Percentiles rank a stretch among this genome's conserved stretches.
Evolutionary conservation across 1,139 yeast species (phyloP).

Genomic region (Scheffersomyces segobiensis): DNA sequence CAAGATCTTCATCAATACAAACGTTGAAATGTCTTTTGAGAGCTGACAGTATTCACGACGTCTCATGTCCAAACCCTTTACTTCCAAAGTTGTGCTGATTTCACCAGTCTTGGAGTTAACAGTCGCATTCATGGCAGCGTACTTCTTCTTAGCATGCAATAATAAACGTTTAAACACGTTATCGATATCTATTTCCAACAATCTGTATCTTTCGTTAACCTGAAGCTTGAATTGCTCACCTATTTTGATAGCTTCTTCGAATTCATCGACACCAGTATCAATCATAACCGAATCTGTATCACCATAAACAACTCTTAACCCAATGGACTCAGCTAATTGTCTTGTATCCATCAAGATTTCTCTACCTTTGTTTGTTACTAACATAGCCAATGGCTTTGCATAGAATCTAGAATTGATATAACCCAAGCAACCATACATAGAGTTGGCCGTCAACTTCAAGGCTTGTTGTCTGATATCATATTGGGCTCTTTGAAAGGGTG

Average conservation of each 20-base stretch:
- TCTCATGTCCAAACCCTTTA: conserved; percentile 94
- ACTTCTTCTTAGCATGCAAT: conserved; percentile 95
- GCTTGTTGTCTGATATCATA: conserved; percentile 97
- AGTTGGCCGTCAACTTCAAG: conserved; percentile 92
- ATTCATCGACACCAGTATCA: conserved; percentile 76
- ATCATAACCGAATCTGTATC: conserved; percentile 99
- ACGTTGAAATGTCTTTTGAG: conserved; percentile 84
- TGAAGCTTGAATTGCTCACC: conserved; percentile 82
- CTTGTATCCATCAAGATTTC: conserved; percentile 93
- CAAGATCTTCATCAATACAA: conserved; percentile 69
- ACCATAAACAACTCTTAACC: conserved; percentile 90
- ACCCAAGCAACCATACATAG: conserved; percentile 99
- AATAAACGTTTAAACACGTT: conserved; percentile 84
- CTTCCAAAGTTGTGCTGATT: conserved; percentile 66
- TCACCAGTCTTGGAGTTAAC: conserved; percentile 50
- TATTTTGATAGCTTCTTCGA: conserved; percentile 72
- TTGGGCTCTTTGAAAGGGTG: conserved; percentile 66
- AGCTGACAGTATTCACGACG: conserved; percentile 95
- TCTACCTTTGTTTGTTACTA: conserved; percentile 94
- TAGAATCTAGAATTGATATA: conserved; percentile 89
- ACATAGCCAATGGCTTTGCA: conserved; percentile 94
- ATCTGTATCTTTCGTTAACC: conserved; percentile 85
- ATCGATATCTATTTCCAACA: conserved; percentile 93
- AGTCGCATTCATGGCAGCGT: conserved; percentile 80
- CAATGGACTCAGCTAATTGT: conserved; percentile 83